Evolutionary conservation across 768 basidiomycete genomes (phyloP), one percentile per base, ranked within the genome.

Genomic region (Boletus subcaerulescens): DNA sequence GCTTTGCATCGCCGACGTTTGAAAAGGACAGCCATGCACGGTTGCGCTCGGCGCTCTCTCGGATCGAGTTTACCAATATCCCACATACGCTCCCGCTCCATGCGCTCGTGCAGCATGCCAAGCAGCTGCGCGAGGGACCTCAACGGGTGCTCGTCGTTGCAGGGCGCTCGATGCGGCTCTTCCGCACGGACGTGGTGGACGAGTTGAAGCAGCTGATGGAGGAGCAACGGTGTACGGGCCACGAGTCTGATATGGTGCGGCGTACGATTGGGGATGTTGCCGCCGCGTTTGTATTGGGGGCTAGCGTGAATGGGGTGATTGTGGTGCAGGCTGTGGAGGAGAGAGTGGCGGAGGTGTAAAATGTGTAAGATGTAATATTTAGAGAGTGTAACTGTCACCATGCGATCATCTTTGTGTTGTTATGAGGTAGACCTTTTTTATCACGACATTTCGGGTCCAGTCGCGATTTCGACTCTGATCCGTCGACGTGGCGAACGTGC

Each of bases 251-350:
- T 14, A 43, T 61, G 50, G 82, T 93, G 55, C 77, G 79, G 67
- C 87, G 89, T 74, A 93, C 93, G 20, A 77, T 96, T 24, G 95
- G 95, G 3, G 91, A 95, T 67, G 86, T 91, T 17, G 90, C 84
- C 3, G 81, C 86, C 39, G 86, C 86, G 43, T 82, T 95, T 66
- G 82, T 93, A 13, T 74, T 86, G 3, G 76, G 83, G 5, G 75
- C 83, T 7, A 81, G 80, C 1, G 80, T 80, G 35, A 75, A 77
- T 41, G 87, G 83, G 18, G 62, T 91, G 39, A 73, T 91, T 35
- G 87, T 92, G 2, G 64, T 92, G 33, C 90, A 91, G 73, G 82
- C 85, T 44, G 73, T 76, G 63, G 65, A 67, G 65, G 71, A 51
- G 11, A 26, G 44, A 24, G 29, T 41, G 12, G 40, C 9, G 33